These are phyloP conservation scores for Insectozyma bohioensis DNA, from an alignment of 1,139 yeast species.

Conservation along the genomic window DNA sequence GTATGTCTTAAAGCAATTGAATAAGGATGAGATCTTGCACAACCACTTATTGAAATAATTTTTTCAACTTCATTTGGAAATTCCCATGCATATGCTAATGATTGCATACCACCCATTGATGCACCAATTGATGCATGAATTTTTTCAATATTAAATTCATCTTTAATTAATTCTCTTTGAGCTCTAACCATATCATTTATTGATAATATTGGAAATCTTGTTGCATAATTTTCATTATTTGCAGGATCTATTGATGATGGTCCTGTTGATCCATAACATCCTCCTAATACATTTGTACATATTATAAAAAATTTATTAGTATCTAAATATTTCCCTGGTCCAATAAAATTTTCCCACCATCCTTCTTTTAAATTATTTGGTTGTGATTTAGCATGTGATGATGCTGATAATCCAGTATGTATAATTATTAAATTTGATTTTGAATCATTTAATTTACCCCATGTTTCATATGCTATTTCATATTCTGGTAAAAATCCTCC, in stretches of 20 bases:
- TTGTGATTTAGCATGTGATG: conserved; percentile 92
- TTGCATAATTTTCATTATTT: conserved; percentile 67
- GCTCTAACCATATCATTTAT: conserved; percentile 91
- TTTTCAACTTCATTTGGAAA: conserved; percentile 75
- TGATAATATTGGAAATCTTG: conserved; percentile 83
- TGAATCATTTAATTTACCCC: conserved; percentile 65
- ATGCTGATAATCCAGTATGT: conserved; percentile 91
- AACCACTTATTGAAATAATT: conserved; percentile 79
- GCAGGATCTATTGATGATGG: conserved; percentile 83
- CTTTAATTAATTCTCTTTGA: conserved; percentile 65
- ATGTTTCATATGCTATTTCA: conserved; percentile 84
- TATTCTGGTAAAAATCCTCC: conserved; percentile 78
- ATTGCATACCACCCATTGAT: conserved; percentile 98
- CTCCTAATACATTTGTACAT: conserved; percentile 90
- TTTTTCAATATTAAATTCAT: conserved; percentile 60
- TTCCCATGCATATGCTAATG: conserved; percentile 82
- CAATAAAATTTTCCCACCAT: conserved; percentile 97
- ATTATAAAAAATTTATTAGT: conserved; percentile 78
- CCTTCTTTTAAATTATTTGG: conserved; percentile 69
- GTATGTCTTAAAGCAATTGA: conserved; percentile 92
- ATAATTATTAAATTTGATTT: conserved; percentile 72
- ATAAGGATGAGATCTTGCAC: conserved; percentile 92
- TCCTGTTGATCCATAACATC: conserved; percentile 94
- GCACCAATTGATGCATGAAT: conserved; percentile 85
- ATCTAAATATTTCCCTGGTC: conserved; percentile 77